Percentiles rank a stretch among this genome's conserved stretches.
Evolutionary conservation across 148 eudicot species (phyloP).

Genomic region (Arbutus unedo): DNA sequence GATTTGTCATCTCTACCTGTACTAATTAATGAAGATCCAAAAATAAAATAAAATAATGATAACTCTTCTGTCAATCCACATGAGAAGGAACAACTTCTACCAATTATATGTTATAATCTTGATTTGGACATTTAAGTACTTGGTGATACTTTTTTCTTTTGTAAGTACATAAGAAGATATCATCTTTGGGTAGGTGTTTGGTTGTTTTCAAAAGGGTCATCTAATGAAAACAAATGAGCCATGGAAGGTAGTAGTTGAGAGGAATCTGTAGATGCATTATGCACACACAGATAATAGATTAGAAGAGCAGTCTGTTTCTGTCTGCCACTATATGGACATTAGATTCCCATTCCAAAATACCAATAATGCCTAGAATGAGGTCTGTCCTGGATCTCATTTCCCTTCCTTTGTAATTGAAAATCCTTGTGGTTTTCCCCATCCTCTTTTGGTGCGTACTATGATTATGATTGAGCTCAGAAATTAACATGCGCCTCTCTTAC

Average conservation of each 20-base stretch:
- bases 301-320: conserved; percentile 16
- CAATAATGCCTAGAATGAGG: background rate
- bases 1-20: no score
- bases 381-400: background rate
- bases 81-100: background rate
- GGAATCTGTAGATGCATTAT: background rate
- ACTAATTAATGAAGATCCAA: background rate
- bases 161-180: background rate
- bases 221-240: background rate
- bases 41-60: background rate
- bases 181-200: background rate
- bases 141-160: background rate
- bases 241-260: background rate
- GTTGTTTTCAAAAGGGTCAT: background rate
- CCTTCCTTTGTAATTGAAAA: background rate
- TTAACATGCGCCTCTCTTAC: background rate
- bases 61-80: background rate
- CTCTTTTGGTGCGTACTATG: background rate
- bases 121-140: background rate
- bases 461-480: background rate
- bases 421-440: background rate
- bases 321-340: conserved; percentile 40
- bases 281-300: background rate
- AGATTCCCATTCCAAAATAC: conserved; percentile 30
- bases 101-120: background rate